Base-by-base conservation (phyloP, 2,329 filamentous ascomycete species). In the Corinectria fuckeliana region DNA sequence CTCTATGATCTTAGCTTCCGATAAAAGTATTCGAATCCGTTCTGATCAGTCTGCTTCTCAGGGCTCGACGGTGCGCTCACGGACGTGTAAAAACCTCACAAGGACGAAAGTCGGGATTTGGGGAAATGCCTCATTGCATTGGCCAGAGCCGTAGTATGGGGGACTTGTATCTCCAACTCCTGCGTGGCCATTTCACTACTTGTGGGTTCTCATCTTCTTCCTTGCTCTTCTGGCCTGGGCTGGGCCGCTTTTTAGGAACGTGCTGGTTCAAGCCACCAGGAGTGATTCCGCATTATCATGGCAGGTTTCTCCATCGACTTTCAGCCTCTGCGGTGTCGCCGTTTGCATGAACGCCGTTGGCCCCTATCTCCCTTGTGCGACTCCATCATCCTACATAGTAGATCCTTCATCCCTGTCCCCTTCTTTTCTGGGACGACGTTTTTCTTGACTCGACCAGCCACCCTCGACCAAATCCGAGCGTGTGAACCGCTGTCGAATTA, bases 71-170 rank as follows among this genome's bases (percentile, higher is more conserved):
- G 55, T 44, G 25, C 45, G 21, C 36, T 20, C 23, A 18, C 20
- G 26, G 44, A 51, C 16, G 47, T 48, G 50, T 47, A 59, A 65
- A 54, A 57, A 38, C 44, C 54, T 44, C 50, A 58, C 32, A 55
- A 44, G 64, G 55, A 54, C 39, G 36, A 64, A 62, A 44, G 38
- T 56, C 56, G 59, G 57, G 44, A 57, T 61, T 21, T 11, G 25
- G 41, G 45, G 58, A 68, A 69, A 69, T 69, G 57, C 67, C 67
- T 69, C 67, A 60, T 23, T 21, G 16, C 67, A 60, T 23, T 21
- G 16, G 36, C 45, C 41, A 50, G 39, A 49, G 50, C 21, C 41
- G 42, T 48, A 44, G 49, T 49, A 60, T 42, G 56, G 60, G 45
- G 48, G 48, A n/a, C 42, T n/a, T 5, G 28, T 25, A 14, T 26